phyloP scores from a whole-genome alignment of 495 filamentous ascomycete genomes.

The Penicillium desertorum region DNA sequence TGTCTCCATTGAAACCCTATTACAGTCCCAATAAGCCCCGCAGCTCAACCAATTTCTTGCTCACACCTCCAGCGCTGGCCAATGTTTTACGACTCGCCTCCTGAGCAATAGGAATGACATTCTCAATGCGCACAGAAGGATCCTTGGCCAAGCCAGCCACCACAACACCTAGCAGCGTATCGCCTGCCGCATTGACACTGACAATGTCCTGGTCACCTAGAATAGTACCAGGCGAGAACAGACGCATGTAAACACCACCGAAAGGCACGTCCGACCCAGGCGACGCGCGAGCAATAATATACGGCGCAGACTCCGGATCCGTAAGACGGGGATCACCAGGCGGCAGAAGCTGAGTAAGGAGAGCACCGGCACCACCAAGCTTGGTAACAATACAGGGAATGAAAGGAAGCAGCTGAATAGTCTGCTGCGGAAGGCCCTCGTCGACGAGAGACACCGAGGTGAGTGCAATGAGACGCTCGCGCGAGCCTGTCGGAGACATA shows the following conservation, averaged over 20 bases:
- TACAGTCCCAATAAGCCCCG: conserved; percentile 14
- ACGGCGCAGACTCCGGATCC: conserved; percentile 58
- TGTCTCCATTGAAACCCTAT: background rate
- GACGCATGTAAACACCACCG: conserved; percentile 80
- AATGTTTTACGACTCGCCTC: conserved; percentile 74
- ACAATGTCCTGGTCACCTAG: conserved; percentile 62
- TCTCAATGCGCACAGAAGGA: conserved; percentile 30
- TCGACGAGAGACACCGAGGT: conserved; percentile 65
- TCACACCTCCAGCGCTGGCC: conserved; percentile 70
- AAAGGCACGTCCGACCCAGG: conserved; percentile 51
- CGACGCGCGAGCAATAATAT: conserved; percentile 61
- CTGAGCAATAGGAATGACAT: conserved; percentile 57
- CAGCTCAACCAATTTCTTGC: conserved; percentile 32
- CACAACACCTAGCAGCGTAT: conserved; percentile 84
- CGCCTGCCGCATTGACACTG: conserved; percentile 91
- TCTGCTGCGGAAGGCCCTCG: conserved; percentile 76
- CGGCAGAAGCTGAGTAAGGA: conserved; percentile 68
- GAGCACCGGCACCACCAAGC: conserved; percentile 73
- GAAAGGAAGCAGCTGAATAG: conserved; percentile 82
- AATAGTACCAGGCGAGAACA: conserved; percentile 68
- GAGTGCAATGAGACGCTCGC: conserved; percentile 63
- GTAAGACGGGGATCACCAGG: conserved; percentile 63
- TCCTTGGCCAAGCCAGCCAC: conserved; percentile 61
- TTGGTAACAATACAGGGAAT: conserved; percentile 84
- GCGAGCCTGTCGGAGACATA: conserved; percentile 54